Evolutionary conservation across 176 grass and related monocot genomes (phyloP).

Genomic region (Phyllostachys edulis): DNA sequence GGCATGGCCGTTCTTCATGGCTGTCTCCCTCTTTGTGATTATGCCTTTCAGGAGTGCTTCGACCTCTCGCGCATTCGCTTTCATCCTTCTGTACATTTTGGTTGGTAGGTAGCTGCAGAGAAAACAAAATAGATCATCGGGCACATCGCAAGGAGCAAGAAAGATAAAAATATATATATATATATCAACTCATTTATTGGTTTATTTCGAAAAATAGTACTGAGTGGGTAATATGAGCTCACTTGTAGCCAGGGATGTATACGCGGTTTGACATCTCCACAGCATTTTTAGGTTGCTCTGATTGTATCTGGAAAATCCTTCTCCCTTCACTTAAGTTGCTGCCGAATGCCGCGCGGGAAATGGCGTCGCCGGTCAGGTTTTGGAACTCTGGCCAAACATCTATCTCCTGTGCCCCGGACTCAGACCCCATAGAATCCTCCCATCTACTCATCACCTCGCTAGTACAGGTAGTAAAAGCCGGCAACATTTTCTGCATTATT

Average conservation of each 20-base stretch:
- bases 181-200: too few relatives aligned
- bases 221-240: background rate
- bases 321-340: slow-evolving; percentile 59
- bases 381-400: slow-evolving; percentile 68
- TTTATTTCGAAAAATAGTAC: too few relatives aligned
- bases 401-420: slow-evolving; percentile 33
- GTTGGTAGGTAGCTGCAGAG: slow-evolving; percentile 53
- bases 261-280: background rate
- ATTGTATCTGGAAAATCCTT: slow-evolving; percentile 52
- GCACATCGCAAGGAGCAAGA: too few relatives aligned
- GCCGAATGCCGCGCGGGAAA: slow-evolving; percentile 60
- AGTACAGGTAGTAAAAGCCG: slow-evolving; percentile 42
- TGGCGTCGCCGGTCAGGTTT: slow-evolving; percentile 46
- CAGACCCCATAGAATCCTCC: slow-evolving; percentile 1
- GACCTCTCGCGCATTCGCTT: slow-evolving; percentile 29
- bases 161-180: too few relatives aligned
- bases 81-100: slow-evolving; percentile 33
- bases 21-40: slow-evolving; percentile 49
- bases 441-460: slow-evolving; percentile 46
- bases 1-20: slow-evolving; percentile 9
- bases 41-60: slow-evolving; percentile 32
- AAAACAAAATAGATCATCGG: too few relatives aligned
- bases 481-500: slow-evolving; percentile 44
- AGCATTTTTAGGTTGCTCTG: slow-evolving; percentile 44
- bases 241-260: slow-evolving; percentile 47